Evolutionary conservation across 1,284 basidiomycete genomes (phyloP), one percentile per base, ranked within the genome.

Genomic region (Xerocomus cyaneibrunnescens): DNA sequence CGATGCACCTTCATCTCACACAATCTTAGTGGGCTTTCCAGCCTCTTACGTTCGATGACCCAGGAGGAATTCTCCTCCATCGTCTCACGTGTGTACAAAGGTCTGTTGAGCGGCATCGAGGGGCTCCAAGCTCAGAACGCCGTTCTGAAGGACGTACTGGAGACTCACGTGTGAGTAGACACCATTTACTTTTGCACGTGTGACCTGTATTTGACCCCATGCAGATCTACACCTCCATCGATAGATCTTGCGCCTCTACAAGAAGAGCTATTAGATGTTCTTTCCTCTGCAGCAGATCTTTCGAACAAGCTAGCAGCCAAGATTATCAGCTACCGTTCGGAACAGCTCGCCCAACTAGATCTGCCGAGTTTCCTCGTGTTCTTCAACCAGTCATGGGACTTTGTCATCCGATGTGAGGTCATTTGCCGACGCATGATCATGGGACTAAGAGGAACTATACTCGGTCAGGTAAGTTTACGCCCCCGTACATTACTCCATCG

Each of bases 401-500:
- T 98, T 64, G 92, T 98, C 22, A 78, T 96, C 9, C 78, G 78
- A 52, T 93, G 89, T 59, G 96, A 99, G 70, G 80, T 84, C 22
- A 76, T 96, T 25, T 92, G 88, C 58, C 80, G 86, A 45, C 79
- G 89, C 55, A 97, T 98, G 92, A 92, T 98, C 54, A 91, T 96
- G 41, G 89, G 92, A 5, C 73, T 99, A 23, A 77, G 95, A 46
- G 92, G 93, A 6, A 87, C 85, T 1, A 79, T 92, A 38, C 84
- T 93, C 34, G 80, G 84, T 46, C 93, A 94, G 76, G 89, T 88
- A 48, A 7, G 57, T 57, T 58, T 38, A 40, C 46, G 39, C 19
- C 42, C 21, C 22, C 50, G 23, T 36, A 27, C 30, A 39, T 45
- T 19, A 34, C 25, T 27, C 12, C 16, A 23, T 22, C 22, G 32